Evolutionary conservation across 2,329 filamentous ascomycete genomes (phyloP).

Genomic region (Torrubiellomyces zombiae): DNA sequence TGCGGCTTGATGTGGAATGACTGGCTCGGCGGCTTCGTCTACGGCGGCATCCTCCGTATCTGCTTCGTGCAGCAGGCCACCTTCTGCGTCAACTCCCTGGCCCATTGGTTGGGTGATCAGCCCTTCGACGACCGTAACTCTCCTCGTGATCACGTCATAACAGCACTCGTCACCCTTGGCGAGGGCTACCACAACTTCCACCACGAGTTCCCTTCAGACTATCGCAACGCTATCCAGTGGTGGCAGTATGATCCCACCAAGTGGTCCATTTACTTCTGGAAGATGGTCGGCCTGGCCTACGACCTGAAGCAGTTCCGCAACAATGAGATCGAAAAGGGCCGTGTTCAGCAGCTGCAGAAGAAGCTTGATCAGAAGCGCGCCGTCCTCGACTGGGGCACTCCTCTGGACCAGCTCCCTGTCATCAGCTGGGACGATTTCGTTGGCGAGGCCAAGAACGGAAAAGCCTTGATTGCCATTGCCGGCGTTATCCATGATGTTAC

Average conservation of each 20-base stretch:
- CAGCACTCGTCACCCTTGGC: constrained; percentile 68
- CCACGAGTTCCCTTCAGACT: constrained; percentile 86
- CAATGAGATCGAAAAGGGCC: constrained; percentile 88
- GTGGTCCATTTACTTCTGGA: constrained; percentile 75
- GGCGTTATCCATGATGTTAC: constrained; percentile 76
- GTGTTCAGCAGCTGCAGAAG: constrained; percentile 79
- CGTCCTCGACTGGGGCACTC: constrained; percentile 71
- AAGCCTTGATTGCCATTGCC: constrained; percentile 59
- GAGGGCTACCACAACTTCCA: constrained; percentile 94
- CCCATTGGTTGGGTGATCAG: constrained; percentile 83
- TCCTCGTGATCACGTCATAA: constrained; percentile 75
- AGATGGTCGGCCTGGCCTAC: constrained; percentile 68
- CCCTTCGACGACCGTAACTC: constrained; percentile 89
- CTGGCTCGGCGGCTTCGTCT: constrained; percentile 68
- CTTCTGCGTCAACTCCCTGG: constrained; percentile 83
- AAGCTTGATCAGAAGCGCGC: constrained; percentile 79
- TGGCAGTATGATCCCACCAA: constrained; percentile 86
- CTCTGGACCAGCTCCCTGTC: constrained; percentile 71
- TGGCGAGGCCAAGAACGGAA: constrained; percentile 57
- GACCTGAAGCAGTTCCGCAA: constrained; percentile 81
- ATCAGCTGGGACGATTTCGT: constrained; percentile 79
- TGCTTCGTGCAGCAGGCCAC: constrained; percentile 86
- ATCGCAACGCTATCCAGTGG: constrained; percentile 84
- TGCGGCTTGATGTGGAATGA: constrained; percentile 69
- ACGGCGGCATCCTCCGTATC: constrained; percentile 70